phyloP scores from a whole-genome alignment of 768 basidiomycete species.

The Russula griseocarnosa region DNA sequence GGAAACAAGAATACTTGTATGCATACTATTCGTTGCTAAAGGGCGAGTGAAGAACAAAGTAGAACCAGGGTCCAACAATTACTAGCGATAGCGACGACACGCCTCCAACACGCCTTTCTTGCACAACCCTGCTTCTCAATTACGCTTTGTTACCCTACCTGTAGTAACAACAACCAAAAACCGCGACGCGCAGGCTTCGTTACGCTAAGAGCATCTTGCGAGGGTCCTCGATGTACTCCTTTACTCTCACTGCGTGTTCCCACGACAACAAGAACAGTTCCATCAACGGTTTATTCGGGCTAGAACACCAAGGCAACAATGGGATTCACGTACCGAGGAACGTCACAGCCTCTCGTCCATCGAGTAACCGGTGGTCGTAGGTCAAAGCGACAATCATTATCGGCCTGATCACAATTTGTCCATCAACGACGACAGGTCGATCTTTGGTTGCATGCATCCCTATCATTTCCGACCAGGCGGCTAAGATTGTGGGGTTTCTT shows the following conservation, averaged over 20 bases:
- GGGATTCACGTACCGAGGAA: constrained; percentile 76
- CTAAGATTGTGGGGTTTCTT: constrained; percentile 19
- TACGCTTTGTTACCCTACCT: constrained; percentile 2
- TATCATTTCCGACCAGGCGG: constrained; percentile 29
- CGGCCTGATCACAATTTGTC: constrained; percentile 93
- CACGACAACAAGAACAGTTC: constrained; percentile 10
- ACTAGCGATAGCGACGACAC: constrained; percentile 4
- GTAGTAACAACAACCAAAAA: constrained; percentile 9
- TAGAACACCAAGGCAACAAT: constrained; percentile 7
- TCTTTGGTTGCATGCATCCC: constrained; percentile 97
- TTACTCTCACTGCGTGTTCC: constrained; percentile 42
- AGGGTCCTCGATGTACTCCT: constrained; percentile 54
- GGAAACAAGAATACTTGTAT: constrained; percentile 6
- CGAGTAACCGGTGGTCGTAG: constrained; percentile 93
- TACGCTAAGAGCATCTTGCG: constrained; percentile 40
- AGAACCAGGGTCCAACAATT: constrained; percentile 15
- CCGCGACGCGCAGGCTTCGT: not conserved
- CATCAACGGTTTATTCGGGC: constrained; percentile 6
- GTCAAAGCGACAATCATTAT: constrained; percentile 95
- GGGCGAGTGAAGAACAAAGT: constrained; percentile 16
- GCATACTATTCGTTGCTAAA: constrained; percentile 4
- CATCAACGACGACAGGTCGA: constrained; percentile 83
- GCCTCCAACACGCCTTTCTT: constrained; percentile 14
- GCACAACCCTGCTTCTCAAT: not conserved
- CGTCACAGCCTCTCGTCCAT: constrained; percentile 93